Base-by-base conservation (phyloP, 2,329 filamentous ascomycete genomes). In the Aspergillus unguis region DNA sequence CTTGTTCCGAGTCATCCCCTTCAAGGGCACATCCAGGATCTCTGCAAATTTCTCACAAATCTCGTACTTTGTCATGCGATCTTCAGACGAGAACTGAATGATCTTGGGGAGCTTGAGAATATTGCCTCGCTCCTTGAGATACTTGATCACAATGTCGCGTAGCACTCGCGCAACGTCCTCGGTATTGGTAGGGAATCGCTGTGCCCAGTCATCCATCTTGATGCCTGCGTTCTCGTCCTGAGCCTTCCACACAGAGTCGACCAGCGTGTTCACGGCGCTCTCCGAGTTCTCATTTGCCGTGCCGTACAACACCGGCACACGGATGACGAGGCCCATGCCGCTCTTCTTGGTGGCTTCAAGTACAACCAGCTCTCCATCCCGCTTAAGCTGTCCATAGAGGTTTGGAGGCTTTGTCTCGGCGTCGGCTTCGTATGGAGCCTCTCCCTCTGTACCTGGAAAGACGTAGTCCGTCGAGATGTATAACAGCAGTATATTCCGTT, bases 151-250 rank as follows among this genome's bases (percentile, higher is more conserved):
- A 44, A 94, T 76, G 61, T 95, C 89, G 56, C 84, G 79, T 62
- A 85, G 88, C 42, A 96, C 88, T 36, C 92, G 80, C 17, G 80
- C 90, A 17, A 95, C 86, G 65, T 96, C 92, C 66, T 90, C 86
- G 0, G 90, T 95, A 67, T 94, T 94, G 6, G 91, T 95, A 6
- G 91, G 91, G 73, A 90, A 95, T 28, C 91, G 82, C 46, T 88
- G 74, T 1, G 88, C 85, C 85, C 90, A 95, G 69, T 95, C 85
- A 65, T 96, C 91, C 85, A 95, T 92, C 66, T 83, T 85, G 37
- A 91, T 77, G 52, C 79, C 80, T 1, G 77, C 77, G 4, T 77
- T 81, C 35, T 61, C 74, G 45, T 85, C 81, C 67, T 92, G 87
- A 0, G 85, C 81, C 68, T 88, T 88, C 82, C 84, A 86, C 5